Base-by-base conservation (phyloP, 208 protist species). In the Leishmania aethiopica region DNA sequence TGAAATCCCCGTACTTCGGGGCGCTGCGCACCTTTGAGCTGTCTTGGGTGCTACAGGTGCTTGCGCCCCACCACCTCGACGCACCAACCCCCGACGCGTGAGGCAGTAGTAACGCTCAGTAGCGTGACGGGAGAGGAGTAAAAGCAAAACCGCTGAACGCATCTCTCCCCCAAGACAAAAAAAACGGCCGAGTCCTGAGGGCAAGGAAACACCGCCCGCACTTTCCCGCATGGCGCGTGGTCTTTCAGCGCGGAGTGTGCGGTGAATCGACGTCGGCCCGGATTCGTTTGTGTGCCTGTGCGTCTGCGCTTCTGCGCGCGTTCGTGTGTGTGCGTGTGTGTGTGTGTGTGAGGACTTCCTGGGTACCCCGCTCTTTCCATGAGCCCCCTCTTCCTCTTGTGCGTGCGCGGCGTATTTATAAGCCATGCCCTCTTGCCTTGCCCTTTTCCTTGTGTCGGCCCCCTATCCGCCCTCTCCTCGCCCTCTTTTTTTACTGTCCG, bases 1-100 rank as follows among this genome's bases (percentile, higher is more conserved):
- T 96, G 35, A 76, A 49, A 60, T 94, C 89, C 4, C 91, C 95
- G 11, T 93, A 95, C 81, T 98, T 98, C 90, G 95, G 95, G n/a
- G 76, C 89, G 10, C 84, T 98, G 80, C 89, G 86, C 72, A 90
- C 93, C 80, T 98, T 95, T 84, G 92, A 95, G 25, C 47, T 96
- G 42, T 82, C 90, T n/a, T 98, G 93, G 93, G 80, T 98, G 25
- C 75, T 95, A 35, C 84, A 87, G 53, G 86, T 95, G 3, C 79
- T 98, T n/a, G 80, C 77, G 1, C 80, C 86, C 1, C 88, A 92
- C 62, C 37, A 86, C 3, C 59, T 93, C 32, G 87, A 92, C 60
- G 28, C 75, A 8, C 72, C 79, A 10, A 19, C 45, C 5, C 1
- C 45, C 0, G 42, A 77, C 13, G 64, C n/a, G 22, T 79, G 32